Evolutionary conservation across 106 monocot species (phyloP).

Genomic region (Platanthera guangdongensis): DNA sequence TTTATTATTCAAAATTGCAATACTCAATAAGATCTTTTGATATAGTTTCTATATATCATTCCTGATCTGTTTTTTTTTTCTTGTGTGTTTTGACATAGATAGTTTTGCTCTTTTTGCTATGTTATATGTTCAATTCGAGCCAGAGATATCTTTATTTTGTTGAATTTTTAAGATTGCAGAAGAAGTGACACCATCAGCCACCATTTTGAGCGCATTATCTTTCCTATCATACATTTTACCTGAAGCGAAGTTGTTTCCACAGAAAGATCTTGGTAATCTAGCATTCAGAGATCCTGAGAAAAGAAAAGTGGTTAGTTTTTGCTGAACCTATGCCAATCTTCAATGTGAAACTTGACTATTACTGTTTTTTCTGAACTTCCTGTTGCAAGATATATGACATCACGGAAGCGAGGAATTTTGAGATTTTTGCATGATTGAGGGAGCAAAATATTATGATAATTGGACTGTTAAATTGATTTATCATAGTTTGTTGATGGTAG

Average conservation of each 20-base stretch:
- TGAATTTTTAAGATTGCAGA: conserved; percentile 71
- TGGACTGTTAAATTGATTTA: not conserved
- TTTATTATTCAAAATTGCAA: not conserved
- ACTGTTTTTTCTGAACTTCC: not conserved
- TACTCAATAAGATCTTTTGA: not conserved
- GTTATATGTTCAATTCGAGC: not conserved
- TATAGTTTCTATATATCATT: conserved; percentile 1
- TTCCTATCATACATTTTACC: conserved; percentile 75
- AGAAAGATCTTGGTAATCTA: conserved; percentile 65
- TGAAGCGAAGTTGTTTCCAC: conserved; percentile 91
- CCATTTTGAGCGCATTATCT: conserved; percentile 41
- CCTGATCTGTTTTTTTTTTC: not conserved
- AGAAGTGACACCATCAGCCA: conserved; percentile 78
- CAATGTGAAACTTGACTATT: not conserved
- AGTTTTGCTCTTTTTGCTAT: not conserved
- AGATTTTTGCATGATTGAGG: not conserved
- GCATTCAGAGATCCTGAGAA: conserved; percentile 84
- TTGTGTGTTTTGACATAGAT: not conserved
- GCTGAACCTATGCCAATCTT: not conserved
- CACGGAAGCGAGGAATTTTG: not conserved
- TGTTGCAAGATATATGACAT: not conserved
- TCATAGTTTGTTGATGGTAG: not conserved
- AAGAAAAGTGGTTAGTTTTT: conserved; percentile 65
- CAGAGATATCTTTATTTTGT: conserved; percentile 19
- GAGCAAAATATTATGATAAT: not conserved